Evolutionary conservation across 768 basidiomycete species (phyloP), one percentile per base, ranked within the genome.

Genomic region (Lactarius deliciosus): DNA sequence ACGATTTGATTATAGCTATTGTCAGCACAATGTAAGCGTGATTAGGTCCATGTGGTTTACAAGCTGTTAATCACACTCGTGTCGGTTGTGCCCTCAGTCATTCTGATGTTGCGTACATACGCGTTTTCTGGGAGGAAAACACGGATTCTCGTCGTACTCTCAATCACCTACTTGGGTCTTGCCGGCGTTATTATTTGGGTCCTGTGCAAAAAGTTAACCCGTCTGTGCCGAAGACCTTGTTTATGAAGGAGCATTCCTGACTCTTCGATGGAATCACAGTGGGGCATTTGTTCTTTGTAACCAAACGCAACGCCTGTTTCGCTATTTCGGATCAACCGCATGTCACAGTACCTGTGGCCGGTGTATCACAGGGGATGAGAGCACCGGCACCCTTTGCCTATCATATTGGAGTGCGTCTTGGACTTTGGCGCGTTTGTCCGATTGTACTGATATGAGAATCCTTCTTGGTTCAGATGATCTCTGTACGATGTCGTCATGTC

Each of bases 61-160:
- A 32, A 10, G n/a, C 55, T 32, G 45, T 41, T 53, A 30, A 58
- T 68, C n/a, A 68, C 36, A 3, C 40, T 22, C n/a, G 6, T 41
- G 25, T 13, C 11, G 11, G 36, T 13, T 2, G 13, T 38, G 47
- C n/a, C 16, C 11, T 50, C 28, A 69, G 69, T 68, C 16, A 66
- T 69, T 32, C 60, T 69, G 13, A 68, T 69, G 66, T 34, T 69
- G 50, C 69, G 69, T 32, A 56, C 69, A 18, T 69, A 69, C 25
- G 66, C 69, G 2, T 69, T 69, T 53, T 32, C 69, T 18, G 69
- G 66, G 15, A 63, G 63, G 50, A 43, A 6, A 32, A 59, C n/a
- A 20, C 8, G 2, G 2, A 2, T 68, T 60, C 66, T 69, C 13
- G 45, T 36, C 55, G 7, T 38, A 25, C 69, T 69, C 4, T 61